Base-by-base conservation (phyloP, 2,329 filamentous ascomycete species). In the Whalleya microplaca region DNA sequence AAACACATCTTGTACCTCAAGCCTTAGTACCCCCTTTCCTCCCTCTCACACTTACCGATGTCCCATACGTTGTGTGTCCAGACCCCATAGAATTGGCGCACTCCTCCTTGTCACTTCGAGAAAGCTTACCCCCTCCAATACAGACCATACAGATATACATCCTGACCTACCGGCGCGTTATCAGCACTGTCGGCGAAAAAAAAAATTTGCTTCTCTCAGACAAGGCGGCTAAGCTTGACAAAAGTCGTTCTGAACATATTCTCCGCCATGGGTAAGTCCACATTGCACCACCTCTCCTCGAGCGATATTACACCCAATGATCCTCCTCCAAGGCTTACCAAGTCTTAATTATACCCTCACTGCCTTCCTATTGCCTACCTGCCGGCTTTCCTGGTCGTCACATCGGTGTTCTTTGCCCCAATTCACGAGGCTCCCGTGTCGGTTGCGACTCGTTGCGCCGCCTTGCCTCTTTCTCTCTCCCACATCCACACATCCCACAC, bases 211-310 rank as follows among this genome's bases (percentile, higher is more conserved):
- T 43, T 50, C 58, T 60, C 40, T 56, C 49, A 62, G 57, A 61
- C 55, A 63, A 65, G 64, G 66, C 66, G 66, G 61, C 59, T 58
- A 64, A 61, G 65, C 65, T 68, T 60, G 58, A 68, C 62, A 65
- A 65, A 61, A 53, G 61, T 60, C 52, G 60, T 55, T 60, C 56
- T 63, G 50, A 60, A 56, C 55, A 59, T 65, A 58, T 62, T 59
- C n/a, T n/a, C 53, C 54, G 61, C 49, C 61, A 69, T 69, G 67
- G 67, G 67, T 69, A 68, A 69, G 67, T 69, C 63, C 58, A 61
- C 57, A 63, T 50, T 12, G 32, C 56, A 60, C 48, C 59, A 57
- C 58, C 53, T 59, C 56, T 27, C 51, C 48, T 61, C 21, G 48
- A 56, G 58, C 53, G 51, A 61, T 55, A 59, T 56, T 57, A 48